Conservation (phyloP, 805 yeast genomes). For the Yarrowia bubula region DNA sequence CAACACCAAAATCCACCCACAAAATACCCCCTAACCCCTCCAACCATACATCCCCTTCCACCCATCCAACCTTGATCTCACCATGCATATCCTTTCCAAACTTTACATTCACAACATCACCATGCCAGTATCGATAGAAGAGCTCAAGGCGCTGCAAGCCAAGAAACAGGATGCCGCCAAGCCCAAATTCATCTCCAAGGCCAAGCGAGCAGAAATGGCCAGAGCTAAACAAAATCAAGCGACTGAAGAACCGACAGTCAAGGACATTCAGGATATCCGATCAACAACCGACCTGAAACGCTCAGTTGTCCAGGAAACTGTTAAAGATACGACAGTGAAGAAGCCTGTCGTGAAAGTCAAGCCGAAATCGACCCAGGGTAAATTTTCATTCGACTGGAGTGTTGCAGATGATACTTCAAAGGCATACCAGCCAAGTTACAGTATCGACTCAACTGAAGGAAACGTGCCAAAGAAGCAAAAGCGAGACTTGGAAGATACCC, state of each 20-base stretch:
- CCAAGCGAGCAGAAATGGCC: slow-evolving; percentile 28
- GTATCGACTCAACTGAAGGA: slow-evolving; percentile 33
- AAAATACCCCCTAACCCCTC: background rate
- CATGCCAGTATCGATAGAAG: slow-evolving; percentile 39
- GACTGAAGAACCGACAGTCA: background rate
- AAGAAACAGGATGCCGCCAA: slow-evolving; percentile 32
- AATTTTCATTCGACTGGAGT: slow-evolving; percentile 70
- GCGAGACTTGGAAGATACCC: slow-evolving; percentile 36
- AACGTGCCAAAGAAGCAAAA: slow-evolving; percentile 26
- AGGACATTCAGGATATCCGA: background rate
- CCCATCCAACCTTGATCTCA: background rate
- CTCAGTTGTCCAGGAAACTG: slow-evolving; percentile 9
- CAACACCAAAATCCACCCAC: background rate
- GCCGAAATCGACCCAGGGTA: slow-evolving; percentile 24
- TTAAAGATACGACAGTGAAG: background rate
- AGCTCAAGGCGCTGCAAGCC: slow-evolving; percentile 33
- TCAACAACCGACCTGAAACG: background rate
- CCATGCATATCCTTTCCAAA: background rate
- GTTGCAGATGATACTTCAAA: slow-evolving; percentile 61
- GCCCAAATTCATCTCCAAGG: slow-evolving; percentile 49
- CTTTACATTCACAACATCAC: background rate
- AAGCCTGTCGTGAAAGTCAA: background rate
- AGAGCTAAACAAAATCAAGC: background rate
- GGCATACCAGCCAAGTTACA: slow-evolving; percentile 45
- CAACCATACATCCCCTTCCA: too few species aligned